phyloP scores from a whole-genome alignment of 2,329 filamentous ascomycete genomes.

The Thielaviopsis musarum region DNA sequence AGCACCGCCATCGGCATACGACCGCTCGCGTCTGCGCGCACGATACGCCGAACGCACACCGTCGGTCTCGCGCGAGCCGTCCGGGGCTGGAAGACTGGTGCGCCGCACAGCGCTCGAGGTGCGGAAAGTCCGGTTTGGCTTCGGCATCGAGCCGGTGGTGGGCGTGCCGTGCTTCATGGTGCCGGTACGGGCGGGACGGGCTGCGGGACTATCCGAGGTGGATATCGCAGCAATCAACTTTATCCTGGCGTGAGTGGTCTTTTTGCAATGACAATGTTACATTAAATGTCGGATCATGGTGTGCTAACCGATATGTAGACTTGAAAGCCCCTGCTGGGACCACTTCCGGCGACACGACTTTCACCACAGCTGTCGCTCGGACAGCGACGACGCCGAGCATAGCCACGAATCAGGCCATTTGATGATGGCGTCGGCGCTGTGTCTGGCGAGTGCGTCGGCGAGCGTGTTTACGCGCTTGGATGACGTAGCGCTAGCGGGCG shows the following conservation, averaged over 20 bases:
- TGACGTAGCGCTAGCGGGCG: slow-evolving; percentile 3
- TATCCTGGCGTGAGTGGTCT: slow-evolving; percentile 9
- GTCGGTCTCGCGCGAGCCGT: slow-evolving; percentile 1
- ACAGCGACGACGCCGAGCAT: not conserved
- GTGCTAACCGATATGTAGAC: slow-evolving; percentile 1
- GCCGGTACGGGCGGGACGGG: not conserved
- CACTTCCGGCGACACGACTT: slow-evolving; percentile 10
- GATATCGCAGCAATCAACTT: slow-evolving; percentile 9
- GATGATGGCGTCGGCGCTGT: slow-evolving; percentile 9
- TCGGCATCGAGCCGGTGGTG: slow-evolving; percentile 5
- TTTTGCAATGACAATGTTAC: not conserved
- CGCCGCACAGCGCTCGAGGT: not conserved
- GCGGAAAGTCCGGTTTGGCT: slow-evolving; percentile 1
- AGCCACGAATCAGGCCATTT: slow-evolving; percentile 10
- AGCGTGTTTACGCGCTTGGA: slow-evolving; percentile 7
- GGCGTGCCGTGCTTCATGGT: slow-evolving; percentile 9
- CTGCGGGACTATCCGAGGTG: slow-evolving; percentile 3
- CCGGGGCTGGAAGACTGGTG: not conserved
- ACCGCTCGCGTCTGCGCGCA: not conserved
- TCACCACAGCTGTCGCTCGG: not conserved
- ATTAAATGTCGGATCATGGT: not conserved
- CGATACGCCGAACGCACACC: slow-evolving; percentile 6
- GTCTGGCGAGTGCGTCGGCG: slow-evolving; percentile 3
- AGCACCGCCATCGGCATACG: not conserved
- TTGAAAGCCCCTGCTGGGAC: slow-evolving; percentile 7